A percentile compares a stretch with the other conserved stretches of the same genome.
Conservation (phyloP, 805 yeast species). For the Yarrowia divulgata region DNA sequence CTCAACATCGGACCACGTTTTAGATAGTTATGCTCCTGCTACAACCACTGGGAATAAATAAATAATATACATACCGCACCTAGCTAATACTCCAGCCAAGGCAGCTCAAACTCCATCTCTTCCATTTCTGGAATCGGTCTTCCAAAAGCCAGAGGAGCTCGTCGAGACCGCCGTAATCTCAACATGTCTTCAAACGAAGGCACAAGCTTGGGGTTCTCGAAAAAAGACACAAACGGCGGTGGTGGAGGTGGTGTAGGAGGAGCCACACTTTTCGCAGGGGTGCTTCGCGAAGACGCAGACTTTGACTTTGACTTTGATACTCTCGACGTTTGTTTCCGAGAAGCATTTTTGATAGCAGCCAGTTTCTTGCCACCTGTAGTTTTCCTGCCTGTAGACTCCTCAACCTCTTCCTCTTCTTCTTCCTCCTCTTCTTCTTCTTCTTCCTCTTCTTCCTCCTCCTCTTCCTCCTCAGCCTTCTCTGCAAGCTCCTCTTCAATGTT, state of each 20-base stretch:
- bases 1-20: too few species aligned
- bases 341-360: not conserved
- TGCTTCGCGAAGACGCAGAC: not conserved
- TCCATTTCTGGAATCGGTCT: conserved; percentile 16
- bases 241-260: conserved; percentile 9
- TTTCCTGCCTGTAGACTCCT: not conserved
- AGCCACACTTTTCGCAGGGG: not conserved
- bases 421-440: conserved; percentile 11
- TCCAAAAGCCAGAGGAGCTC: conserved; percentile 34
- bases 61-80: conserved; percentile 4
- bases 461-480: not conserved
- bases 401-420: conserved; percentile 20
- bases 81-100: conserved; percentile 5
- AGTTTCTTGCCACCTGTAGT: not conserved
- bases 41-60: not conserved
- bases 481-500: conserved; percentile 1
- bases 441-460: not conserved
- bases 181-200: conserved; percentile 34
- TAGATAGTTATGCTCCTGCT: not conserved
- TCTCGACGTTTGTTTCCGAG: not conserved
- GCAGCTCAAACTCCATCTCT: conserved; percentile 18
- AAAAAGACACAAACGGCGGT: conserved; percentile 9
- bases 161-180: conserved; percentile 11
- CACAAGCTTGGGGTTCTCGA: conserved; percentile 28
- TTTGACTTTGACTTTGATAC: not conserved